phyloP scores from a whole-genome alignment of 352 stramenopile genomes.

The Globisporangium perplexum region DNA sequence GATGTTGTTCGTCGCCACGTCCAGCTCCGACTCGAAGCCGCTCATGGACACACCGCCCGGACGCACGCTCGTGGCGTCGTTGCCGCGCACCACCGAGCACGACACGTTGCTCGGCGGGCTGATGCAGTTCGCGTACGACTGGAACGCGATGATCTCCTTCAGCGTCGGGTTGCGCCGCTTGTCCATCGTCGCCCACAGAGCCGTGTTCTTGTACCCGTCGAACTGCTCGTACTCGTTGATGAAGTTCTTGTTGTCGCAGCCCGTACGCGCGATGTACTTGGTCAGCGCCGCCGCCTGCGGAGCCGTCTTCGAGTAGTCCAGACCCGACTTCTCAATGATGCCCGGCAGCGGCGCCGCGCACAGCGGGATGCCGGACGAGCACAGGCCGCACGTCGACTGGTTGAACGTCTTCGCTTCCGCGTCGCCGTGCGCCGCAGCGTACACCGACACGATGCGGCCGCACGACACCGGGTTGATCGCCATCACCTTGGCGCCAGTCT shows the following conservation, averaged over 20 bases:
- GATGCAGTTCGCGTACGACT: constrained; percentile 47
- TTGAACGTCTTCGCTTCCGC: constrained; percentile 27
- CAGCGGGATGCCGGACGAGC: constrained; percentile 24
- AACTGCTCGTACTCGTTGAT: constrained; percentile 55
- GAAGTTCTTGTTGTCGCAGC: constrained; percentile 45
- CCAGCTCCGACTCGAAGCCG: constrained; percentile 40
- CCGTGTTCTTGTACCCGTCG: constrained; percentile 29
- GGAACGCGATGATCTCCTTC: constrained; percentile 36
- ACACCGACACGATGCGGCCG: constrained; percentile 27
- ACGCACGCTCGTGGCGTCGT: constrained; percentile 40
- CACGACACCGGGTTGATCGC: constrained; percentile 42
- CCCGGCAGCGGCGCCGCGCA: constrained; percentile 54
- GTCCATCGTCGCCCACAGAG: constrained; percentile 39
- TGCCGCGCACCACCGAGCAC: constrained; percentile 44
- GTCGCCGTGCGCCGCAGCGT: constrained; percentile 32
- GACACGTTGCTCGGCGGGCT: constrained; percentile 41
- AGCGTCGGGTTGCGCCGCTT: constrained; percentile 43
- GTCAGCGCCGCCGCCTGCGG: constrained; percentile 21
- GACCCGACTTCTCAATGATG: constrained; percentile 42
- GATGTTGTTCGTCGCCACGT: constrained; percentile 29
- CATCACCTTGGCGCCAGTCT: constrained; percentile 25
- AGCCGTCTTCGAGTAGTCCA: constrained; percentile 33
- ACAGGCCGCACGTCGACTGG: constrained; percentile 33
- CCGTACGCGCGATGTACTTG: constrained; percentile 38
- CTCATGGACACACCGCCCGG: constrained; percentile 40